Evolutionary conservation across 1,139 yeast genomes (phyloP).

Genomic region (Diutina pseudorugosa): DNA sequence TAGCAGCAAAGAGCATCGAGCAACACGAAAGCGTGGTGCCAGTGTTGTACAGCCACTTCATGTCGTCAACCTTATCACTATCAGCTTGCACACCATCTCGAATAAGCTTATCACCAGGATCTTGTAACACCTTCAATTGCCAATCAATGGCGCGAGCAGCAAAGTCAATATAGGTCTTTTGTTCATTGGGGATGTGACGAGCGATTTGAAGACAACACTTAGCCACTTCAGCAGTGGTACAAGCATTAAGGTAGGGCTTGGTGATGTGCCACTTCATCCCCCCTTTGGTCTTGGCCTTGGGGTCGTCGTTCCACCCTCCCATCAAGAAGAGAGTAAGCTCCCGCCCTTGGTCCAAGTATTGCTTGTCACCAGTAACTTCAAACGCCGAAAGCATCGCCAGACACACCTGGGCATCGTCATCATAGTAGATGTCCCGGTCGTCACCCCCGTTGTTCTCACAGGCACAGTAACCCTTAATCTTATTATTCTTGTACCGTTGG

Average conservation of each 20-base stretch:
- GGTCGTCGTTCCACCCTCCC: slow-evolving; percentile 49
- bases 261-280: slow-evolving; percentile 60
- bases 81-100: slow-evolving; percentile 51
- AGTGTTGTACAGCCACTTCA: slow-evolving; percentile 60
- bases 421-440: slow-evolving; percentile 57
- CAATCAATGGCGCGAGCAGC: slow-evolving; percentile 45
- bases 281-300: slow-evolving; percentile 29
- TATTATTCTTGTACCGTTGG: slow-evolving; percentile 39
- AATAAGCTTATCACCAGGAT: slow-evolving; percentile 43
- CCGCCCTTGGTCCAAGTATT: slow-evolving; percentile 43
- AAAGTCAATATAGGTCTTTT: slow-evolving; percentile 32
- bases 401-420: slow-evolving; percentile 69
- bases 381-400: slow-evolving; percentile 56
- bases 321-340: slow-evolving; percentile 50
- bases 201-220: slow-evolving; percentile 52
- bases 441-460: slow-evolving; percentile 39
- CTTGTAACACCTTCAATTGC: slow-evolving; percentile 40
- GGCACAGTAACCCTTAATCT: slow-evolving; percentile 44
- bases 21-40: slow-evolving; percentile 55
- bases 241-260: slow-evolving; percentile 48
- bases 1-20: slow-evolving; percentile 37
- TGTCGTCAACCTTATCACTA: slow-evolving; percentile 30
- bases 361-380: slow-evolving; percentile 50
- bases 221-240: slow-evolving; percentile 65
- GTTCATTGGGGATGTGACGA: slow-evolving; percentile 37